Evolutionary conservation across 805 yeast species (phyloP).

Genomic region (Alloascoidea africana): DNA sequence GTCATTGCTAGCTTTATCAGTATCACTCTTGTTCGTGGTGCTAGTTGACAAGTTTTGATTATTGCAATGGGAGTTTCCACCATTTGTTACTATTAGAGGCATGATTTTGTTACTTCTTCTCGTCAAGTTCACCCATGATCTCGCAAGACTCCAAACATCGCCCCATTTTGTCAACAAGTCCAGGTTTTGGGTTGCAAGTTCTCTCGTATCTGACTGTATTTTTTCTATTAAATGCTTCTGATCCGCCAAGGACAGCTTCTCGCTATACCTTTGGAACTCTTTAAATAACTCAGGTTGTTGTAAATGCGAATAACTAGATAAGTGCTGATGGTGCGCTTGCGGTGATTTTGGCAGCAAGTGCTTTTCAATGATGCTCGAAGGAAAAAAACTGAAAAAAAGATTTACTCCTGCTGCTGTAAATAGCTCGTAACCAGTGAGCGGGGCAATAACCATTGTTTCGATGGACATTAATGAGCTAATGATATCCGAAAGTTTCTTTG

Average conservation of each 20-base stretch:
- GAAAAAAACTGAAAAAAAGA: background rate
- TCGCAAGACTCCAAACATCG: constrained; percentile 1
- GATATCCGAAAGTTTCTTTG: background rate
- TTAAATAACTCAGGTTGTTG: no score
- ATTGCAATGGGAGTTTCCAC: no score
- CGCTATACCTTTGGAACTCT: no score
- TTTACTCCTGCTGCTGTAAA: background rate
- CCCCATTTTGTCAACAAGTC: background rate
- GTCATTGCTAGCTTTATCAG: no score
- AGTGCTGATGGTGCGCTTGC: no score
- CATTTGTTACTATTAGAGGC: background rate
- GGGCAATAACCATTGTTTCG: constrained; percentile 1
- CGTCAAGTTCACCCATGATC: background rate
- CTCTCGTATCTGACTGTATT: background rate
- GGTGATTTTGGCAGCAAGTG: no score
- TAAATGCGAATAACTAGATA: no score
- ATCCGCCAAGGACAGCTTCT: no score
- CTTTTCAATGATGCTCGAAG: background rate
- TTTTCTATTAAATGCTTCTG: background rate
- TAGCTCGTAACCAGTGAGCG: background rate
- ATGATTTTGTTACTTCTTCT: background rate
- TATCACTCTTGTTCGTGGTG: background rate
- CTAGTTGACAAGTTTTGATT: no score
- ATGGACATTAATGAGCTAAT: background rate
- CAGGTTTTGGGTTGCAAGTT: background rate